Conservation (phyloP, 2,329 filamentous ascomycete genomes). For the Ceratocystis harringtonii region DNA sequence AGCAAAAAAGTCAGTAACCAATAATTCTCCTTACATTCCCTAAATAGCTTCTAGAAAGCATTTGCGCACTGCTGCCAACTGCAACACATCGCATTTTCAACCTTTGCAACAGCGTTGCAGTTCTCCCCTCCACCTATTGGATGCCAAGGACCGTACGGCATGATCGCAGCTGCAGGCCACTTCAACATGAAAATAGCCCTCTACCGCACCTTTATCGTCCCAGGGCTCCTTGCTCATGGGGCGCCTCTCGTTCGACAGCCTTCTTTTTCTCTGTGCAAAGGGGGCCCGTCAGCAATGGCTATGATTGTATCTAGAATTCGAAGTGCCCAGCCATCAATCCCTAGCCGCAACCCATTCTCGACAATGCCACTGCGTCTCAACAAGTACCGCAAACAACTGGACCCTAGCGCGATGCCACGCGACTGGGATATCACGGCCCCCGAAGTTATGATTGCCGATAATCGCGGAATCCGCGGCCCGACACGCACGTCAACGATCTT, state of each 20-base stretch:
- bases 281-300: conserved; percentile 18
- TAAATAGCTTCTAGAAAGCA: background rate
- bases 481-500: conserved; percentile 29
- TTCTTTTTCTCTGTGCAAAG: background rate
- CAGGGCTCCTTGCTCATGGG: conserved; percentile 29
- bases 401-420: conserved; percentile 23
- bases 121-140: too few species aligned
- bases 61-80: background rate
- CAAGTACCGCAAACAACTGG: conserved; percentile 12
- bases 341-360: conserved; percentile 1
- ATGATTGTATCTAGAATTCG: background rate
- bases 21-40: background rate
- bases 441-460: conserved; percentile 29
- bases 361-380: background rate
- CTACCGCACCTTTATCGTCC: conserved; percentile 14
- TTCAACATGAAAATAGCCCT: conserved; percentile 26
- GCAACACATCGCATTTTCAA: too few species aligned
- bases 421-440: conserved; percentile 33
- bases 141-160: background rate
- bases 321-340: too few species aligned
- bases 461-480: conserved; percentile 28
- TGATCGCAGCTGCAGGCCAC: conserved; percentile 8
- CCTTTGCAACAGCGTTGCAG: too few species aligned
- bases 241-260: conserved; percentile 31
- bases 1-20: background rate